Conservation (phyloP, 1,139 yeast species). For the Saccharomyces hybrid region DNA sequence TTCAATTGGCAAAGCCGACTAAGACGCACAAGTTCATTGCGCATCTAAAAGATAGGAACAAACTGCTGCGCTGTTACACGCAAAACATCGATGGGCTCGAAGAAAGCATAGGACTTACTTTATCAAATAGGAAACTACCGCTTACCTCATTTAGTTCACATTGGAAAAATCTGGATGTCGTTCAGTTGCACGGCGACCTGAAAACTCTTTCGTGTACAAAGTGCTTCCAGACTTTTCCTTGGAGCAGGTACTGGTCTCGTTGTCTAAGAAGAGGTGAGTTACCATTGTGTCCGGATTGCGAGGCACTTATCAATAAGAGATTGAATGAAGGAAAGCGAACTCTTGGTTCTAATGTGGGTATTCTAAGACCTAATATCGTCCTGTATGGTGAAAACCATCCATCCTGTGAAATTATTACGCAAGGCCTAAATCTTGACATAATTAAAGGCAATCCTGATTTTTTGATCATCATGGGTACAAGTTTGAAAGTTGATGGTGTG, state of each 20-base stretch:
- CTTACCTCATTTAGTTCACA: constrained; percentile 1
- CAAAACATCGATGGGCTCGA: constrained; percentile 54
- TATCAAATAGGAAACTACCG: constrained; percentile 13
- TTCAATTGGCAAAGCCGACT: constrained; percentile 67
- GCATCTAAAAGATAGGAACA: constrained; percentile 54
- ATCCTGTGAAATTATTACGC: constrained; percentile 68
- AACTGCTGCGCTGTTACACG: constrained; percentile 74
- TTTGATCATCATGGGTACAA: constrained; percentile 77
- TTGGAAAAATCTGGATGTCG: constrained; percentile 67
- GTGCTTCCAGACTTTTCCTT: constrained; percentile 52
- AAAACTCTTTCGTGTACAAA: constrained; percentile 65
- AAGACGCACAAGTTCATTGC: constrained; percentile 75
- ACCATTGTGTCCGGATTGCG: constrained; percentile 50
- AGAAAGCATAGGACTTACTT: constrained; percentile 29
- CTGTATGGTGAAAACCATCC: constrained; percentile 86
- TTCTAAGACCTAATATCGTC: constrained; percentile 73
- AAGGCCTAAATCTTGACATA: constrained; percentile 59
- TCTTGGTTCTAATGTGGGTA: constrained; percentile 61
- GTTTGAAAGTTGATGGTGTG: constrained; percentile 82
- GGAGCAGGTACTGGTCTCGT: constrained; percentile 51
- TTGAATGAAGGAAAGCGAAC: constrained; percentile 59
- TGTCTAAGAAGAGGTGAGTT: constrained; percentile 35
- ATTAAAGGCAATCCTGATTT: constrained; percentile 62
- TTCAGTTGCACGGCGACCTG: constrained; percentile 87
- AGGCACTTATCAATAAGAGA: constrained; percentile 39